Evolutionary conservation across 768 basidiomycete species (phyloP), one percentile per base, ranked within the genome.

Genomic region (Tylopilus rubrobrunneus): DNA sequence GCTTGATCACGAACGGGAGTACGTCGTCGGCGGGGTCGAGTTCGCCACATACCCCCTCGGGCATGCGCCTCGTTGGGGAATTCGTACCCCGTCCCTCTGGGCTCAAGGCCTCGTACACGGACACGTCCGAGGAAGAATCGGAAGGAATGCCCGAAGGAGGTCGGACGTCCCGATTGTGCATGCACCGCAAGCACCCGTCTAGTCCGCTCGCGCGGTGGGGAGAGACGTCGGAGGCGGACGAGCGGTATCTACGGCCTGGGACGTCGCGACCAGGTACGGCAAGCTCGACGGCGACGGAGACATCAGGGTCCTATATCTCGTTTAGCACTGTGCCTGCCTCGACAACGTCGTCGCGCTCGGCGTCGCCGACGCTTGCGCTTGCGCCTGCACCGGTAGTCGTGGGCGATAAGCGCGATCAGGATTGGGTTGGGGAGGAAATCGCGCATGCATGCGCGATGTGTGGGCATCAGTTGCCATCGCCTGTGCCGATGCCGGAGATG

Each of bases 211-310:
- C 45, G 3, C 52, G 37, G 23, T 56, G 25, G 8, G 43, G 27
- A 4, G 51, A 51, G 23, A 43, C 25, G 2, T 39, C 33, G 4
- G 58, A 54, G 7, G 64, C 55, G 6, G 59, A 62, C 5, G 55
- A 56, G 15, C 45, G 33, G 37, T n/a, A 40, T 45, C 11, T 55
- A 8, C 53, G 43, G 9, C 48, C 43, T 34, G 34, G 7, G 34
- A 14, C 34, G 17, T 50, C 56, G 8, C 65, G 65, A 23, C 65
- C 65, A 1, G 61, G 56, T 1, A 58, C 65, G 6, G 33, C 66
- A 5, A 55, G 52, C 17, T 66, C 65, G n/a, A 60, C 57, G 12
- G 60, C 51, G 1, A 66, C 65, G 21, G 65, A 60, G 7, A 53
- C 55, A 9, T 56, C 63, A 10, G 61, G 25, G 15, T 67, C 65